Percentiles rank a stretch among this genome's conserved stretches.
Evolutionary conservation across 345 rosid genomes (phyloP).

Genomic region (Syzygium grande): DNA sequence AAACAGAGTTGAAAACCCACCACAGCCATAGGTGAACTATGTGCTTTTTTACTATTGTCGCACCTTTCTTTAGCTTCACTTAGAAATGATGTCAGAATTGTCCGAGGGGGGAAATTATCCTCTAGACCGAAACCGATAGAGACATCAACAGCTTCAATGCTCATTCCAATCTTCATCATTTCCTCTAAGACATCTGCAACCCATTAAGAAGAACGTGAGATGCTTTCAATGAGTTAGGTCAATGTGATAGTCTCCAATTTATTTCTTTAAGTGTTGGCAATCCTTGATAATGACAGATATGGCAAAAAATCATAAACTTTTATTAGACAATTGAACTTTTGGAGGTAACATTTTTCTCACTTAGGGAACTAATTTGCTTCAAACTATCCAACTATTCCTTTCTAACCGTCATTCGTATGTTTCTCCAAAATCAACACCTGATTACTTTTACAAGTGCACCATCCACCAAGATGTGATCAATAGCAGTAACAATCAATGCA

Average conservation of each 20-base stretch:
- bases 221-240: neutral
- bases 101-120: conserved; percentile 44
- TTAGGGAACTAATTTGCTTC: neutral
- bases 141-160: conserved; percentile 57
- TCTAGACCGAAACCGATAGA: conserved; percentile 46
- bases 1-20: neutral
- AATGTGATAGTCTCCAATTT: neutral
- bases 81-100: conserved; percentile 39
- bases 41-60: conserved; percentile 28
- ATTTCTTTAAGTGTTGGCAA: neutral
- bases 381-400: neutral
- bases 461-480: neutral
- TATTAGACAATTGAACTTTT: neutral
- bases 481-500: neutral
- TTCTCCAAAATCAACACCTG: neutral
- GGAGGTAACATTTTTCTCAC: neutral
- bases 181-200: conserved; percentile 42
- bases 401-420: neutral
- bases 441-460: neutral
- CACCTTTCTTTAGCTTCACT: conserved; percentile 38
- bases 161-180: conserved; percentile 42
- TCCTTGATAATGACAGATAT: neutral
- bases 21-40: conserved; percentile 28
- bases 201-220: neutral
- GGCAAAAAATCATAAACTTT: neutral